Evolutionary conservation across 2,329 filamentous ascomycete species (phyloP).

Genomic region (Mycocentrospora acerina): DNA sequence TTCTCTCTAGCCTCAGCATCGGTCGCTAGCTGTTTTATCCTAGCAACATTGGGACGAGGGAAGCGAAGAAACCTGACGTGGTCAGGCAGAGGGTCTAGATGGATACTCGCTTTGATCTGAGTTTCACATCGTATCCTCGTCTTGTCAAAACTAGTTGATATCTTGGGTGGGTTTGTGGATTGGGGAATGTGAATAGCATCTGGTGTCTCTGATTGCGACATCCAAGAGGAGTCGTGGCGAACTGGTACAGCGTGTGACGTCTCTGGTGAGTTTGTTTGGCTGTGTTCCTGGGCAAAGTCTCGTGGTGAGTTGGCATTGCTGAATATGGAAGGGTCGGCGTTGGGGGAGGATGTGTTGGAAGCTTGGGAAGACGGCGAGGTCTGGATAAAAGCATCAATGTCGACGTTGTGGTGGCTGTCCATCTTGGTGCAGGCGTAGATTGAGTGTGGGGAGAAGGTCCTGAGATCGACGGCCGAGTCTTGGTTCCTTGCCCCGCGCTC

Average conservation of each 20-base stretch:
- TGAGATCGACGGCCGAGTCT: slow-evolving; percentile 28
- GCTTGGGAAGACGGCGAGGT: slow-evolving; percentile 23
- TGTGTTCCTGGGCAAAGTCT: slow-evolving; percentile 30
- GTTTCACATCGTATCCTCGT: slow-evolving; percentile 91
- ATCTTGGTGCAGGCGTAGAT: slow-evolving; percentile 15
- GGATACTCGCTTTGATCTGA: slow-evolving; percentile 86
- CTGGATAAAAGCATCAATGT: slow-evolving; percentile 19
- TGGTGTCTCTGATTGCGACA: slow-evolving; percentile 12
- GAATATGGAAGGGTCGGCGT: slow-evolving; percentile 29
- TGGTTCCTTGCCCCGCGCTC: slow-evolving; percentile 20
- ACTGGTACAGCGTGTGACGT: slow-evolving; percentile 22
- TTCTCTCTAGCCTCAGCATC: slow-evolving; percentile 68
- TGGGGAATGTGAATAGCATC: slow-evolving; percentile 34
- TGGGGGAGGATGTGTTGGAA: slow-evolving; percentile 32
- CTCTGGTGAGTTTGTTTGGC: slow-evolving; percentile 34
- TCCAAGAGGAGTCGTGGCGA: not conserved
- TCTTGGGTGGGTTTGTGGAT: slow-evolving; percentile 18
- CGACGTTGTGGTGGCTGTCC: slow-evolving; percentile 17
- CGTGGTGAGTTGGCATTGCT: slow-evolving; percentile 36
- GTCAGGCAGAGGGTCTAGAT: slow-evolving; percentile 71
- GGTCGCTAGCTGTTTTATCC: slow-evolving; percentile 85
- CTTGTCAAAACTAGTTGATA: slow-evolving; percentile 31
- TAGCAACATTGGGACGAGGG: slow-evolving; percentile 87
- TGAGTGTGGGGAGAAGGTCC: slow-evolving; percentile 9
- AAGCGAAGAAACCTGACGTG: slow-evolving; percentile 81